phyloP scores from a whole-genome alignment of 2,329 filamentous ascomycete genomes.

The Aspergillus fumigatiaffinis region DNA sequence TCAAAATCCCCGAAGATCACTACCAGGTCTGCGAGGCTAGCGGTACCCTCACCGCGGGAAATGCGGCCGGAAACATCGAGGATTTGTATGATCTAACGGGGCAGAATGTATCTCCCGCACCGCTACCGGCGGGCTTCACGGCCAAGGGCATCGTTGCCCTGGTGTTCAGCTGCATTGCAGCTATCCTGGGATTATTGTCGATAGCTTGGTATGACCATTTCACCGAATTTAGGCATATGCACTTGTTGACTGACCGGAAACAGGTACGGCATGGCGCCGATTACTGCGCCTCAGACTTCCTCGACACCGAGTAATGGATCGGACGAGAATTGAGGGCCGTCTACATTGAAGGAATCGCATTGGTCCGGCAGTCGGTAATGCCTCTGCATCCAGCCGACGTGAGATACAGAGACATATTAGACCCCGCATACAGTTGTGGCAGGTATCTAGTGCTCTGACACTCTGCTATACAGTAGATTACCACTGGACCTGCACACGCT shows the following conservation, averaged over 20 bases:
- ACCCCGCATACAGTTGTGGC: no score
- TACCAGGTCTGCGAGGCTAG: conserved; percentile 32
- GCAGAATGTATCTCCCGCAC: conserved; percentile 52
- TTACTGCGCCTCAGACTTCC: neutral
- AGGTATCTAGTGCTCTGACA: no score
- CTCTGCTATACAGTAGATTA: neutral
- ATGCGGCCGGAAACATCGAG: conserved; percentile 67
- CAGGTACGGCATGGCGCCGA: neutral
- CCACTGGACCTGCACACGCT: no score
- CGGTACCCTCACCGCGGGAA: conserved; percentile 55
- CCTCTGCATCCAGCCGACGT: neutral
- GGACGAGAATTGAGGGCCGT: neutral
- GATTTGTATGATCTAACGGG: conserved; percentile 61
- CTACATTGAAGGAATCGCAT: neutral
- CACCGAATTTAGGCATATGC: no score
- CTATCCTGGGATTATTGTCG: conserved; percentile 62
- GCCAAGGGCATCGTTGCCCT: conserved; percentile 66
- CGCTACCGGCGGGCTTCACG: conserved; percentile 66
- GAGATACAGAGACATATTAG: neutral
- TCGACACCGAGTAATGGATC: neutral
- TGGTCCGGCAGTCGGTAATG: neutral
- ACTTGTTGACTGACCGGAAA: neutral
- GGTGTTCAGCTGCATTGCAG: conserved; percentile 65
- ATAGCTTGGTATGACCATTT: conserved; percentile 57
- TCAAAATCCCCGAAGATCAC: conserved; percentile 1